Percentiles rank a stretch among this genome's conserved stretches.
Conservation (phyloP, 371 early-diverging fungal species). For the Nematocida parisii region DNA sequence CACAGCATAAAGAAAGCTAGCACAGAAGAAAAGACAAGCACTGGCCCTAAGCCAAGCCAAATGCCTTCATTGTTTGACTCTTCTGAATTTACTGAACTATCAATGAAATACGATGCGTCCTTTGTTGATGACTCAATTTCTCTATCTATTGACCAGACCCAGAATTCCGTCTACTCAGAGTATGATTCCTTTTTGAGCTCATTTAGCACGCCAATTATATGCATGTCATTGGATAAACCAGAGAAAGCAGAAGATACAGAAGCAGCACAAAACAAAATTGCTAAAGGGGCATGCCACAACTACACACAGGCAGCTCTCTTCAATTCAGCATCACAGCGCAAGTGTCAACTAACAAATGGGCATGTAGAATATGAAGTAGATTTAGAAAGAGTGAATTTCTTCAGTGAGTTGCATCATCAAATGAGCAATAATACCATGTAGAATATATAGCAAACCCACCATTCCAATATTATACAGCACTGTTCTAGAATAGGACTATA, state of each 20-base stretch:
- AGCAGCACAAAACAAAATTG: neutral
- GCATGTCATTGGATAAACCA: neutral
- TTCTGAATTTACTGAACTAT: neutral
- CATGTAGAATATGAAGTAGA: slow-evolving; percentile 25
- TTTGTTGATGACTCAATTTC: slow-evolving; percentile 13
- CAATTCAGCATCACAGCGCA: neutral
- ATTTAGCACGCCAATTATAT: neutral
- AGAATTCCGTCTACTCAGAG: neutral
- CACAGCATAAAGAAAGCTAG: neutral
- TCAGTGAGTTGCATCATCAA: slow-evolving; percentile 5
- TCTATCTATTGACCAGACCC: neutral
- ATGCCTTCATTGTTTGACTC: neutral
- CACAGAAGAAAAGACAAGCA: neutral
- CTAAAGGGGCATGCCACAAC: neutral
- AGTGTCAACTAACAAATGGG: slow-evolving; percentile 1
- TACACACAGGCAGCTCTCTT: neutral
- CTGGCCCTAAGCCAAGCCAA: neutral
- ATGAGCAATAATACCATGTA: slow-evolving; percentile 2
- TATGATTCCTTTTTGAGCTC: slow-evolving; percentile 32
- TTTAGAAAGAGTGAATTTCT: slow-evolving; percentile 12
- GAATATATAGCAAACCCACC: neutral
- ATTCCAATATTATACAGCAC: neutral
- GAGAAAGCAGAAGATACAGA: neutral
- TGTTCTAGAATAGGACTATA: neutral
- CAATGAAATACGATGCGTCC: slow-evolving; percentile 37